Percentiles rank a stretch among this genome's conserved stretches.
Conservation (phyloP, 805 yeast species). For the Sporopachydermia lactativora region DNA sequence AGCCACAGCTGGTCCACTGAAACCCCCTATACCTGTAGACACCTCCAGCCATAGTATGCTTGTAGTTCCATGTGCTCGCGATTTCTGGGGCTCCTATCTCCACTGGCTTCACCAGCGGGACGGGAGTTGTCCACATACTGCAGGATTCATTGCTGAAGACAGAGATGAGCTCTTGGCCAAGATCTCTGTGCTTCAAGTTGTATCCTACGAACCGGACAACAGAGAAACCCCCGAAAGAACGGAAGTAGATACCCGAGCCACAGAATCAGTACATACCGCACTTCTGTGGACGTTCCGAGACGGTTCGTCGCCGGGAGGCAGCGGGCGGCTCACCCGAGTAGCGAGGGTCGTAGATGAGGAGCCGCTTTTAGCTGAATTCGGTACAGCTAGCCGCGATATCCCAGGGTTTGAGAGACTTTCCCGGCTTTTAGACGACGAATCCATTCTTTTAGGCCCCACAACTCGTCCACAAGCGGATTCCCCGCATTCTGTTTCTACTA, state of each 20-base stretch:
- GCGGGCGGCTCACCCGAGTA: neutral
- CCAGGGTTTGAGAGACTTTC: neutral
- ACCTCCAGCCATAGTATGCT: neutral
- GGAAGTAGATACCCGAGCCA: no score
- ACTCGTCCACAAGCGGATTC: no score
- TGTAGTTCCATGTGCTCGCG: neutral
- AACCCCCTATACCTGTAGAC: neutral
- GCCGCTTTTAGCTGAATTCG: neutral
- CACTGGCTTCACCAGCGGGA: neutral
- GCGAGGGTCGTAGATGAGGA: neutral
- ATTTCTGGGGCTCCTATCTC: neutral
- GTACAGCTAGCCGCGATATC: neutral
- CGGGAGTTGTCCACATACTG: neutral
- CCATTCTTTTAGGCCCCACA: no score
- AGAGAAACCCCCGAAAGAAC: no score
- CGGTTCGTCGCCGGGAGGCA: neutral
- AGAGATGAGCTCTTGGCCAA: neutral
- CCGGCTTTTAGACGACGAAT: neutral
- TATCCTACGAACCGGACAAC: no score
- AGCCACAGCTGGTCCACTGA: neutral
- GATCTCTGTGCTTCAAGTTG: neutral
- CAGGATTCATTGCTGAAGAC: neutral
- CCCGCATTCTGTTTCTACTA: no score
- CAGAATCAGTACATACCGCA: no score
- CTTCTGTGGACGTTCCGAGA: neutral